These are phyloP conservation scores for Pichia nanzhaoensis DNA, from an alignment of 805 yeast genomes.

Conservation along the genomic window DNA sequence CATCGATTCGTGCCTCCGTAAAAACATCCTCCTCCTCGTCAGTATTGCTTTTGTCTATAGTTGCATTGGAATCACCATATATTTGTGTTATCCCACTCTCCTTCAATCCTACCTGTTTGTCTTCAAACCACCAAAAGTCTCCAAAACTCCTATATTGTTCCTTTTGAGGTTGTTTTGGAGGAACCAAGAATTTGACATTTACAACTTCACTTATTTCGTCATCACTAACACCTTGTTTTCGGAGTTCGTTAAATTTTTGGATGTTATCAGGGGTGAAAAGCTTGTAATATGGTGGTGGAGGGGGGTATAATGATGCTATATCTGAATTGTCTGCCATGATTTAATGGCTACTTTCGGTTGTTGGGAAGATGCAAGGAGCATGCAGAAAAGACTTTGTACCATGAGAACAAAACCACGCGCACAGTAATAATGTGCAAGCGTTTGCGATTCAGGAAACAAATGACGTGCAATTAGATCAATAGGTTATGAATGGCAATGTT, in stretches of 20 bases:
- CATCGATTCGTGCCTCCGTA: constrained; percentile 53
- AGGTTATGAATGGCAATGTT: no score
- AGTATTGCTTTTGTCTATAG: background rate
- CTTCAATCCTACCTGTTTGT: constrained; percentile 66
- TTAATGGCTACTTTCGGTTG: background rate
- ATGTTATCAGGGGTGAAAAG: constrained; percentile 67
- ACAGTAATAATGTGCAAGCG: no score
- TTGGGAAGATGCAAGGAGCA: background rate
- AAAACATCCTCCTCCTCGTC: constrained; percentile 27
- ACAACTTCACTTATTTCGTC: constrained; percentile 21
- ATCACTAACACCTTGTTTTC: constrained; percentile 19
- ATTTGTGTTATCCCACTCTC: constrained; percentile 75
- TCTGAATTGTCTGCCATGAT: constrained; percentile 5
- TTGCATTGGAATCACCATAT: constrained; percentile 33
- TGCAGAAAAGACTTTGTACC: no score
- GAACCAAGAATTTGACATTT: constrained; percentile 51
- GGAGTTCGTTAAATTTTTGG: constrained; percentile 32
- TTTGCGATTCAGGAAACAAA: no score
- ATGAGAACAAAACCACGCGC: no score
- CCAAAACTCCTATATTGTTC: constrained; percentile 82
- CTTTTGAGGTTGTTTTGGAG: constrained; percentile 58
- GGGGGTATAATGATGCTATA: constrained; percentile 73
- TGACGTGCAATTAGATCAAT: no score
- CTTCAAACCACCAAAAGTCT: constrained; percentile 77
- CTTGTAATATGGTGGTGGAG: constrained; percentile 82